Percentiles rank a stretch among this genome's conserved stretches.
Conservation (phyloP, 441 rosid genomes). For the Jatropha multifida region DNA sequence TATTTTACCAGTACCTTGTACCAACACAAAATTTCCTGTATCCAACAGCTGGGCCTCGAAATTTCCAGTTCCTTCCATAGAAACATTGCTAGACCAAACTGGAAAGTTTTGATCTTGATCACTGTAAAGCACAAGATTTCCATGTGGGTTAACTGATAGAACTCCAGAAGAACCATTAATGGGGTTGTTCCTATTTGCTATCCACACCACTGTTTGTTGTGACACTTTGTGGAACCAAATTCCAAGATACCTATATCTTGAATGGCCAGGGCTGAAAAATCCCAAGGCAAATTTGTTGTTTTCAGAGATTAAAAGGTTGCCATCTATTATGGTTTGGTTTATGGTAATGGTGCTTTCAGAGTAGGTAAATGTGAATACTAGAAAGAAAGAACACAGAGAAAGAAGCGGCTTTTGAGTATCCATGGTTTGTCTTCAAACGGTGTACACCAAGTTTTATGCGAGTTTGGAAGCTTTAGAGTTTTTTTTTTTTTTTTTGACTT, state of each 20-base stretch:
- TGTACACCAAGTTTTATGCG: no score
- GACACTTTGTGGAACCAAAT: conserved; percentile 35
- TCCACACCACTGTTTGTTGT: conserved; percentile 24
- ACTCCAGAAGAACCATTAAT: conserved; percentile 23
- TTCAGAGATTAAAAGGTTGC: conserved; percentile 28
- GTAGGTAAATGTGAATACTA: background rate
- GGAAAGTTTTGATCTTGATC: no score
- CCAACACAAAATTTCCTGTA: conserved; percentile 33
- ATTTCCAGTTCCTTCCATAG: background rate
- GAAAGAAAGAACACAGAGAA: conserved; percentile 6
- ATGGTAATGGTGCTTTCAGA: conserved; percentile 18
- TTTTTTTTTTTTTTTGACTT: no score
- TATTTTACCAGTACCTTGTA: background rate
- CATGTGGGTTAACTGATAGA: conserved; percentile 12
- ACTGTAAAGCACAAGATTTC: conserved; percentile 14
- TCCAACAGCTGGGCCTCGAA: conserved; percentile 27
- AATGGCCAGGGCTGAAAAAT: conserved; percentile 22
- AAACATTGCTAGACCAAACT: conserved; percentile 32
- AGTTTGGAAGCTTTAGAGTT: no score
- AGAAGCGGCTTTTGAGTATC: background rate
- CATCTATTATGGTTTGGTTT: conserved; percentile 20
- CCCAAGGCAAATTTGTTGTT: conserved; percentile 11
- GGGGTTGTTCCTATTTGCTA: conserved; percentile 30
- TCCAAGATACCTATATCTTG: conserved; percentile 14
- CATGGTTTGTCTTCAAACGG: background rate